Conservation (phyloP, 1,139 yeast genomes). For the Saccharomyces pastorianus region DNA sequence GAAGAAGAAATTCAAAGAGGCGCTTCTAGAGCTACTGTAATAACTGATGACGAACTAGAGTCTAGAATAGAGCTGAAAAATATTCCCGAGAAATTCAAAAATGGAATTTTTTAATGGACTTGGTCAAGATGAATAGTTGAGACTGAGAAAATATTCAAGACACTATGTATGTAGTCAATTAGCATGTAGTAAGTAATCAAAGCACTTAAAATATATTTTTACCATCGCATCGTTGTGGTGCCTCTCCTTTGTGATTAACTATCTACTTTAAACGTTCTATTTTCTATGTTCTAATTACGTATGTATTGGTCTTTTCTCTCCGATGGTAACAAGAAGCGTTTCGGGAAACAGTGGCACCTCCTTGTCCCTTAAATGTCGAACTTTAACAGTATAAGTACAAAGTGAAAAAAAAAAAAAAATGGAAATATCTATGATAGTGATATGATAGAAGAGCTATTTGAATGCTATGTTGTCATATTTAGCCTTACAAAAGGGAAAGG, state of each 20-base stretch:
- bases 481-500: not conserved
- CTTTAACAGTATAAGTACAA: not conserved
- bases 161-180: not conserved
- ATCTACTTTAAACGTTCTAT: not conserved
- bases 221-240: not conserved
- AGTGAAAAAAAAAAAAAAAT: not conserved
- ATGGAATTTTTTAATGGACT: constrained; percentile 18
- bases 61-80: constrained; percentile 30
- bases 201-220: not conserved
- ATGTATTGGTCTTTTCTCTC: not conserved
- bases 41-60: constrained; percentile 37
- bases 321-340: not conserved
- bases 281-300: not conserved
- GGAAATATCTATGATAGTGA: not conserved
- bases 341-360: not conserved
- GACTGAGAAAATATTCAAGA: not conserved
- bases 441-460: not conserved
- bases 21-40: constrained; percentile 32
- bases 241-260: not conserved
- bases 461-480: not conserved
- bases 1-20: constrained; percentile 43
- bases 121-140: not conserved
- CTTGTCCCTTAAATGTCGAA: not conserved
- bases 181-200: not conserved
- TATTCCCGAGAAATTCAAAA: constrained; percentile 35